Evolutionary conservation across 140 eudicot species (phyloP), one percentile per base, ranked within the genome.

Genomic region (Cichorium intybus): DNA sequence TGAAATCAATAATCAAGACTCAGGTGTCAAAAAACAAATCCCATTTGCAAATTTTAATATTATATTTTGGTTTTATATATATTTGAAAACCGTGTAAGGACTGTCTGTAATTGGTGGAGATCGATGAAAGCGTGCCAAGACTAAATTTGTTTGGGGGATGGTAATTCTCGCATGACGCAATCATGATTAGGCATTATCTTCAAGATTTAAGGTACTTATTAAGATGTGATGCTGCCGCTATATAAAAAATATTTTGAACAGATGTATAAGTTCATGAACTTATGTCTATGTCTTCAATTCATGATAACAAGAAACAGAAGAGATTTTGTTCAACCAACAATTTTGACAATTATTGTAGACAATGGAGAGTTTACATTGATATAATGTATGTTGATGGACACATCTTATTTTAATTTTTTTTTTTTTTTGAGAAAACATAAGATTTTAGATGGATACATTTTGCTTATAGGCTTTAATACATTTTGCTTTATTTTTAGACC

Each of bases 121-220:
- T 66, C 68, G 78, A 66, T 77, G 78, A 72, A 72, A 61, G 82
- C 82, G 75, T 71, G 78, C 78, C 61, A 72, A 77, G 41, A 29
- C 60, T 41, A 39, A 69, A 51, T 31, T 71, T 69, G 71, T 56
- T 60, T 77, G 70, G 73, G 53, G 67, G 65, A 64, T 29, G 69
- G 7, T 51, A 6, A 41, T 56, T 45, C 47, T 12, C 46, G 10
- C 73, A 68, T 41, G 47, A 39, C 55, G 46, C 27, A 16, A 66
- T 66, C 35, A 66, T 51, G 54, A 23, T 31, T 33, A 65, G 11
- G 11, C 28, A 27, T 43, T 15, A 22, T 59, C 12, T 20, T 28
- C 9, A 17, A 31, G 10, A n/a, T 2, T 29, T 17, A 4, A 5
- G 14, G 18, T 14, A 5, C 14, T 43, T 14, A 15, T 14, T 14